Conservation (phyloP, 768 basidiomycete genomes). For the Lactifluus volemus region DNA sequence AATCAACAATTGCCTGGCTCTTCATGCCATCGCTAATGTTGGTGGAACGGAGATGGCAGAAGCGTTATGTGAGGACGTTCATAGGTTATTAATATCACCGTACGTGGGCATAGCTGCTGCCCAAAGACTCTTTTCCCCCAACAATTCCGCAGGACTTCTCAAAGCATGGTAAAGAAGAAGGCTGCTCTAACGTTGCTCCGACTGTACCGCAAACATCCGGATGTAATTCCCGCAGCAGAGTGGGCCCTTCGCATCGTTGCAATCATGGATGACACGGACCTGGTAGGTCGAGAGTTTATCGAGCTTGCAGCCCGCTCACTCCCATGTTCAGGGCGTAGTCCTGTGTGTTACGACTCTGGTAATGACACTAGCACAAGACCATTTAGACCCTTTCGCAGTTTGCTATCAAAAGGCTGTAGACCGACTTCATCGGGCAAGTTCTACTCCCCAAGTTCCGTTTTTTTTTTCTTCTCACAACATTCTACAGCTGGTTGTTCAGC, state of each 20-base stretch:
- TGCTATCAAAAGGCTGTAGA: constrained; percentile 95
- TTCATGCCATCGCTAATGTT: constrained; percentile 97
- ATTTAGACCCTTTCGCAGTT: constrained; percentile 82
- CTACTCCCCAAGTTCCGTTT: neutral
- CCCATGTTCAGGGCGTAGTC: constrained; percentile 68
- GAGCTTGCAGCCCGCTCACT: neutral
- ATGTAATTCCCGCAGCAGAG: constrained; percentile 86
- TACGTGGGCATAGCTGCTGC: constrained; percentile 30
- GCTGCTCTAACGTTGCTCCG: constrained; percentile 90
- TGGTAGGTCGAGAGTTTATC: constrained; percentile 38
- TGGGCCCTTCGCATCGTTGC: constrained; percentile 95
- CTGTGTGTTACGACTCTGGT: constrained; percentile 90
- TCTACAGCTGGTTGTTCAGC: constrained; percentile 76
- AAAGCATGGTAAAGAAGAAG: constrained; percentile 96
- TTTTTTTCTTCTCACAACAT: neutral
- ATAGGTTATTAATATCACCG: constrained; percentile 92
- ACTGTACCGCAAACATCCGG: constrained; percentile 92
- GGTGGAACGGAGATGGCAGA: constrained; percentile 99
- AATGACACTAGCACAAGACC: constrained; percentile 89
- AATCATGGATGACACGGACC: constrained; percentile 89
- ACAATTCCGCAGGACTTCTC: constrained; percentile 62
- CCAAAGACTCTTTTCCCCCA: constrained; percentile 13
- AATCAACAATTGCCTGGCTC: constrained; percentile 89
- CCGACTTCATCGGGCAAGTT: constrained; percentile 63
- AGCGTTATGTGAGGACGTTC: constrained; percentile 86